Evolutionary conservation across 495 filamentous ascomycete genomes (phyloP), one percentile per base, ranked within the genome.

Genomic region (Lepidopterella palustris): DNA sequence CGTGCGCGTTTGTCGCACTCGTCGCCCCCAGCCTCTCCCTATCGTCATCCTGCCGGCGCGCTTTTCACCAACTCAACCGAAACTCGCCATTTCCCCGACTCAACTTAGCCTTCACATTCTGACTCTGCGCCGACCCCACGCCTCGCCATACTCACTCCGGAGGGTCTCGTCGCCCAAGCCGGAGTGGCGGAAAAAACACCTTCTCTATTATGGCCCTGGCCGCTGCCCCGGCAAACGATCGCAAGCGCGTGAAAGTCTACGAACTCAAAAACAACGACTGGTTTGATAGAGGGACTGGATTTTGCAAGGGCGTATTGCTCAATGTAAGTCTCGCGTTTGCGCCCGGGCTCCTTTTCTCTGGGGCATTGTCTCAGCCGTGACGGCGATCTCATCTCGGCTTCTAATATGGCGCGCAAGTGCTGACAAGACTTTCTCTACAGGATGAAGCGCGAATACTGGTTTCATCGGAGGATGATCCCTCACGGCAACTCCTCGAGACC

Each of bases 181-280:
- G 69, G 64, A 71, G 67, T 62, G 64, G 67, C 62, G 60, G 62
- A 60, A 58, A 60, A 52, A 56, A 48, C 40, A 59, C 29, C 50
- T 55, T 35, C 65, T 63, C 50, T 52, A 71, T 31, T 60, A 96
- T 95, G 91, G 91, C 92, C 82, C 85, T 92, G 80, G 83, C 87
- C 68, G 82, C 90, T 78, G 82, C 87, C 74, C 82, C 87, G 69
- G 76, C 85, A 69, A 85, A 86, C 77, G 89, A 92, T 75, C 90
- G 87, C 81, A 95, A 92, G 80, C 87, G 93, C 79, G 93, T 98
- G 67, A 98, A 98, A 79, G 93, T 98, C 66, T 98, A 98, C 74
- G 93, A 98, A 77, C 82, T 98, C 62, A 89, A 87, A 68, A 90
- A 96, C 75, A 96, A 93, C 80, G 95, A 98, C 81, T 98, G 93